phyloP scores from a whole-genome alignment of 139 green algal genomes.

The Zygnema cylindricum region DNA sequence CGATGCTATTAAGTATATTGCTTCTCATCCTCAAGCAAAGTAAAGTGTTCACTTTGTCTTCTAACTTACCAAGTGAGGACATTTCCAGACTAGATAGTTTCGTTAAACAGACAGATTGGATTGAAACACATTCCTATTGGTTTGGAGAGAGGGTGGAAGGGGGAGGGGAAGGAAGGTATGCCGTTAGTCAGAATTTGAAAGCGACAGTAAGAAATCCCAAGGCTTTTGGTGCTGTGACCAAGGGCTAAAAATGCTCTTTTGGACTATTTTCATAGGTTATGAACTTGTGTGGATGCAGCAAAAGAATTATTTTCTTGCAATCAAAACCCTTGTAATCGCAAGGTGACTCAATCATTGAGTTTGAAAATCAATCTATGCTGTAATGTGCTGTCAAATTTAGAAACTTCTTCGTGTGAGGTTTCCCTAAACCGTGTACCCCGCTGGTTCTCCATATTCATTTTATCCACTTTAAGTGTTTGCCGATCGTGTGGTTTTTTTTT shows the following conservation, averaged over 20 bases:
- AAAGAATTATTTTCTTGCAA: neutral
- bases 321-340: neutral
- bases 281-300: neutral
- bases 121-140: no score
- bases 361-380: neutral
- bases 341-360: neutral
- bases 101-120: neutral
- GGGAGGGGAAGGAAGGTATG: neutral
- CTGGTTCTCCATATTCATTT: neutral
- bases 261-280: neutral
- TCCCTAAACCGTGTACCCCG: neutral
- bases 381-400: neutral
- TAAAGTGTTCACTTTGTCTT: conserved; percentile 36
- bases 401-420: neutral
- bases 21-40: conserved; percentile 69
- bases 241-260: no score
- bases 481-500: neutral
- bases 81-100: neutral
- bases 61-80: neutral
- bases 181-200: neutral
- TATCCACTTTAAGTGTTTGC: neutral
- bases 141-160: no score
- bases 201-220: neutral
- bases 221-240: neutral
- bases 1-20: conserved; percentile 94